Percentiles rank a stretch among this genome's conserved stretches.
Conservation (phyloP, 805 yeast species). For the Cyberlindnera petersonii region DNA sequence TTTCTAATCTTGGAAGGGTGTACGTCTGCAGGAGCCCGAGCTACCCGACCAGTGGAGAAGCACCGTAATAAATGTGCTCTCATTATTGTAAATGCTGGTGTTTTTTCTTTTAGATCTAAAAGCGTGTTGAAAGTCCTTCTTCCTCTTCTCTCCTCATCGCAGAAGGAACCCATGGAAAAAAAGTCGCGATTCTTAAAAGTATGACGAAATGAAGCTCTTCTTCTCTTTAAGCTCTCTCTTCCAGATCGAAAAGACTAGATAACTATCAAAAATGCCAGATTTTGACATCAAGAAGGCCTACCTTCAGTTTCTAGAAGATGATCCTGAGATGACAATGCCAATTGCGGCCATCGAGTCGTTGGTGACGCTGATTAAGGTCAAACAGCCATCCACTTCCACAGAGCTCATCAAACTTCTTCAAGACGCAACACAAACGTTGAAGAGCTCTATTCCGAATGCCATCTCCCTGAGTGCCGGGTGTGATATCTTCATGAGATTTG, state of each 20-base stretch:
- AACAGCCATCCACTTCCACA: conserved; percentile 90
- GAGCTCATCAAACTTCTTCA: conserved; percentile 82
- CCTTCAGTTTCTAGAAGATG: conserved; percentile 75
- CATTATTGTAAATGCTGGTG: too few relatives aligned
- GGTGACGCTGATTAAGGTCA: conserved; percentile 73
- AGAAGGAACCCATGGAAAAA: conserved; percentile 1
- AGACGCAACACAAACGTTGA: conserved; percentile 69
- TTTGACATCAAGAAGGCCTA: conserved; percentile 85
- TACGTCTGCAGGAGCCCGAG: not conserved
- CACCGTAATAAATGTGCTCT: not conserved
- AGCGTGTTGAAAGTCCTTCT: not conserved
- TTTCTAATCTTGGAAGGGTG: conserved; percentile 52
- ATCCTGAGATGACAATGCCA: conserved; percentile 98
- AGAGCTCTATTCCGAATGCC: conserved; percentile 80
- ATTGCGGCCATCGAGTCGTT: conserved; percentile 96
- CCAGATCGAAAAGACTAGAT: not conserved
- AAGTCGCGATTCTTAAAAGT: conserved; percentile 2
- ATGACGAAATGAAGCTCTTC: not conserved
- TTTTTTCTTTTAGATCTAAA: too few relatives aligned
- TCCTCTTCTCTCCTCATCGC: not conserved
- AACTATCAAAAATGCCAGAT: conserved; percentile 26
- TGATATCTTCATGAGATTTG: conserved; percentile 92
- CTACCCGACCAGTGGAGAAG: conserved; percentile 2
- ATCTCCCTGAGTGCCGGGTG: conserved; percentile 96
- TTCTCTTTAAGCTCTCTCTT: not conserved